Conservation (phyloP, 441 rosid genomes). For the Jatropha multifida region DNA sequence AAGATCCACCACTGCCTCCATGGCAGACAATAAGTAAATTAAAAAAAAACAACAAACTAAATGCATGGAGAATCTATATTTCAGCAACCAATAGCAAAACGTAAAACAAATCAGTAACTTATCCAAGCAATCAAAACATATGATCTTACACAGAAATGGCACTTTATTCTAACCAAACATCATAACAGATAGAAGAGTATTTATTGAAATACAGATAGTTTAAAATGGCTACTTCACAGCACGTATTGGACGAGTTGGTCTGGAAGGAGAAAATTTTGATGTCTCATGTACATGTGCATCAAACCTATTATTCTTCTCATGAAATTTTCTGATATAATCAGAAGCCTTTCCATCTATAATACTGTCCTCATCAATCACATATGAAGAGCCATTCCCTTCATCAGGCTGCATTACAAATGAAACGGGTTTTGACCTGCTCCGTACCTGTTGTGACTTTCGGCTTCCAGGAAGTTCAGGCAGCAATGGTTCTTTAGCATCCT, state of each 20-base stretch:
- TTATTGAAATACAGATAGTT: background rate
- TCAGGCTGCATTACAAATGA: conserved; percentile 43
- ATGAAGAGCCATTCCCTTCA: conserved; percentile 16
- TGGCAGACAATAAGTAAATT: no score
- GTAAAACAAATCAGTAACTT: background rate
- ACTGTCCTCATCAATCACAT: conserved; percentile 26
- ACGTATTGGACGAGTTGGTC: conserved; percentile 39
- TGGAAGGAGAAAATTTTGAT: conserved; percentile 21
- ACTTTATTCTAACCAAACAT: conserved; percentile 3
- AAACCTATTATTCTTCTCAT: conserved; percentile 37
- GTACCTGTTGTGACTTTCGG: conserved; percentile 27
- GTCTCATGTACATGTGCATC: conserved; percentile 22
- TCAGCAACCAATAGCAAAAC: background rate
- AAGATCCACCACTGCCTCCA: no score
- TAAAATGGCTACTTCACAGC: conserved; percentile 22
- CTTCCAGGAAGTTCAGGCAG: conserved; percentile 23
- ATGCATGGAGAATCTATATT: background rate
- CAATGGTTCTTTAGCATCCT: conserved; percentile 15
- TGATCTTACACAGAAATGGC: conserved; percentile 5
- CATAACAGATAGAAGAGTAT: background rate
- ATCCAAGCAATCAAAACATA: background rate
- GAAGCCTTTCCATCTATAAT: conserved; percentile 36
- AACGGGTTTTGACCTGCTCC: conserved; percentile 27
- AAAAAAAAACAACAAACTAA: no score
- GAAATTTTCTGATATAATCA: conserved; percentile 46